Evolutionary conservation across 116 monocot species (phyloP), one percentile per base, ranked within the genome.

Genomic region (Posidonia oceanica): DNA sequence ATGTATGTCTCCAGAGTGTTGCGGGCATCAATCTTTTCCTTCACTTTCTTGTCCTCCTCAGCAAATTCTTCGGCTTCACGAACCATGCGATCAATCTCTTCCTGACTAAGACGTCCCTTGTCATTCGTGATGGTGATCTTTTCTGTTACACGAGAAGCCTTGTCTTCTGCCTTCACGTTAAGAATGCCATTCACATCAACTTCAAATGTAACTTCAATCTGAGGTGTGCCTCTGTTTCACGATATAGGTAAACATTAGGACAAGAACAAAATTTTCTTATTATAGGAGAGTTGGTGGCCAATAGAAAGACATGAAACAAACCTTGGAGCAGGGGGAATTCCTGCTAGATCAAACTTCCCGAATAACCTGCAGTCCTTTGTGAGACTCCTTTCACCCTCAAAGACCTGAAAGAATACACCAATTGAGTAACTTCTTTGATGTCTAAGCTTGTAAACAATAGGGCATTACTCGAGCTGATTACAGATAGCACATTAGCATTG

Each of bases 141-240:
- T 74, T 79, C 83, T 1, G 79, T 76, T 13, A 81, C 81, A 8
- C 83, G 83, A 8, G 77, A 68, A 64, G 61, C 85, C 59, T 83
- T 88, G 75, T 91, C 91, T 64, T 85, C 85, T 13, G 91, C 88
- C 71, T 80, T 83, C 17, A 91, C 83, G 48, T 81, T 87, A 41
- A 91, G 73, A 67, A 91, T 87, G 54, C 88, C 91, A 66, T 91
- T 87, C 40, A 83, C 83, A 60, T 91, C 87, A 6, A 87, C 81
- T 75, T 83, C 83, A 38, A 88, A 87, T 14, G 80, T 80, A 36
- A 84, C 91, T 54, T 84, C 80, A 52, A 91, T 83, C 62, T 87
- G 87, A 37, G 91, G 88, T 4, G 80, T 80, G 51, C 91, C 91
- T 70, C 85, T 91, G 75, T 74, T 69, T 48, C 7, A 40, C 29